Percentiles rank a stretch among this genome's conserved stretches.
Conservation (phyloP, 228 moss, liverwort and hornwort species). For the Sphagnum magellanicum region DNA sequence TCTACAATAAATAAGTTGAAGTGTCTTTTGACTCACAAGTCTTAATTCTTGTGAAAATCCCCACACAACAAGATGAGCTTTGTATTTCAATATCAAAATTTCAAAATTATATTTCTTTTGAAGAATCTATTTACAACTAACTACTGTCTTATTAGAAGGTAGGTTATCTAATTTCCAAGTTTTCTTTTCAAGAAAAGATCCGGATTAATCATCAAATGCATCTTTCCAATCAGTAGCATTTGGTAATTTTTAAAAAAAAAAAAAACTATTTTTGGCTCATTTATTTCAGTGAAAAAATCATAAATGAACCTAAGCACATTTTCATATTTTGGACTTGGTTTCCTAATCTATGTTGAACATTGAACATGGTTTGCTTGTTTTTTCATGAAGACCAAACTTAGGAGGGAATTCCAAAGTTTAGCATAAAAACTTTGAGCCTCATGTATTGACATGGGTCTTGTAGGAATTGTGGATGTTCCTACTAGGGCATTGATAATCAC, state of each 20-base stretch:
- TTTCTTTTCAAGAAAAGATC: slow-evolving; percentile 2
- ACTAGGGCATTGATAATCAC: background rate
- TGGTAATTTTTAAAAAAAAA: background rate
- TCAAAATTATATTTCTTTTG: slow-evolving; percentile 8
- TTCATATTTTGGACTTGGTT: background rate
- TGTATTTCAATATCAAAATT: background rate
- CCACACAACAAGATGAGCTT: background rate
- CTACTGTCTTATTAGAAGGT: background rate
- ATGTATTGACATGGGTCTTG: background rate
- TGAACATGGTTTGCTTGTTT: background rate
- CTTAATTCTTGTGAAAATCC: slow-evolving; percentile 1
- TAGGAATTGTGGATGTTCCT: background rate
- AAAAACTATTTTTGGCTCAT: background rate
- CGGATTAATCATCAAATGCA: slow-evolving; percentile 2
- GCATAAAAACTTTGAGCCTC: background rate
- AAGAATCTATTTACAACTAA: slow-evolving; percentile 11
- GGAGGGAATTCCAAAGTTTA: background rate
- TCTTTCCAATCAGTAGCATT: slow-evolving; percentile 1
- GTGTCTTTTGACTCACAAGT: background rate
- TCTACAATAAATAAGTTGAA: background rate
- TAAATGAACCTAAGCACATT: background rate
- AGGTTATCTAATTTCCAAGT: background rate
- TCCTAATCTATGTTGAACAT: background rate
- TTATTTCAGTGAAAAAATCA: background rate
- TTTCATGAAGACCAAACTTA: background rate